Evolutionary conservation across 2,329 filamentous ascomycete genomes (phyloP).

Genomic region (Cladophialophora chaetospira): DNA sequence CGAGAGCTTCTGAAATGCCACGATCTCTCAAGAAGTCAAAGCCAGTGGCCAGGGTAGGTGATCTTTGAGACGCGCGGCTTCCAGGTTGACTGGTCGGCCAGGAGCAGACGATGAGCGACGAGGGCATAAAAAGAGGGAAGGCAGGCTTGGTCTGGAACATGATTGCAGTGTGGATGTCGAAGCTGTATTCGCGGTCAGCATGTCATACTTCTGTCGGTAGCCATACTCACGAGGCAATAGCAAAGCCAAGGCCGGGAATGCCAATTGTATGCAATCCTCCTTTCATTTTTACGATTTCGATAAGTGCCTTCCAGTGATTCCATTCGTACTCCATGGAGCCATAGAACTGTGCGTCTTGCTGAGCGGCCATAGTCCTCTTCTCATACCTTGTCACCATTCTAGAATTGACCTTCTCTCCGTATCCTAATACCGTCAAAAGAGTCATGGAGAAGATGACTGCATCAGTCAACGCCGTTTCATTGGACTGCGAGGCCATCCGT

Average conservation of each 20-base stretch:
- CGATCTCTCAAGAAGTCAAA: not conserved
- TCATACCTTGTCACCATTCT: not conserved
- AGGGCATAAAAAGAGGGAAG: slow-evolving; percentile 13
- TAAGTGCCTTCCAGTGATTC: slow-evolving; percentile 6
- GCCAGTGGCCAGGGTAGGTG: not conserved
- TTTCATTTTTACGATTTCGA: slow-evolving; percentile 12
- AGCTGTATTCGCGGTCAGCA: slow-evolving; percentile 5
- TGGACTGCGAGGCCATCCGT: not conserved
- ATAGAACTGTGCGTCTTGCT: slow-evolving; percentile 15
- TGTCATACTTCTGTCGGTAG: not conserved
- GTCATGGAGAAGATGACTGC: slow-evolving; percentile 12
- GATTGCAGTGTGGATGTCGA: slow-evolving; percentile 13
- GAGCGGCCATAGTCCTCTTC: slow-evolving; percentile 6
- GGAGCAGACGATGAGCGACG: not conserved
- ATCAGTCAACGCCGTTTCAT: slow-evolving; percentile 1
- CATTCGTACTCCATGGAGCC: slow-evolving; percentile 14
- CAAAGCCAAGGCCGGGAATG: slow-evolving; percentile 13
- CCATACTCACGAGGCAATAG: slow-evolving; percentile 7
- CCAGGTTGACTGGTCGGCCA: slow-evolving; percentile 2
- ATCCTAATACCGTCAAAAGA: not conserved
- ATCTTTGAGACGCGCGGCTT: slow-evolving; percentile 4
- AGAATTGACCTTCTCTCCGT: slow-evolving; percentile 9
- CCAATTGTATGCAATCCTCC: slow-evolving; percentile 12
- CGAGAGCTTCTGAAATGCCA: not conserved
- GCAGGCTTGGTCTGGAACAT: slow-evolving; percentile 10